Evolutionary conservation across 2,329 filamentous ascomycete species (phyloP), one percentile per base, ranked within the genome.

Genomic region (Fusarium sp.): DNA sequence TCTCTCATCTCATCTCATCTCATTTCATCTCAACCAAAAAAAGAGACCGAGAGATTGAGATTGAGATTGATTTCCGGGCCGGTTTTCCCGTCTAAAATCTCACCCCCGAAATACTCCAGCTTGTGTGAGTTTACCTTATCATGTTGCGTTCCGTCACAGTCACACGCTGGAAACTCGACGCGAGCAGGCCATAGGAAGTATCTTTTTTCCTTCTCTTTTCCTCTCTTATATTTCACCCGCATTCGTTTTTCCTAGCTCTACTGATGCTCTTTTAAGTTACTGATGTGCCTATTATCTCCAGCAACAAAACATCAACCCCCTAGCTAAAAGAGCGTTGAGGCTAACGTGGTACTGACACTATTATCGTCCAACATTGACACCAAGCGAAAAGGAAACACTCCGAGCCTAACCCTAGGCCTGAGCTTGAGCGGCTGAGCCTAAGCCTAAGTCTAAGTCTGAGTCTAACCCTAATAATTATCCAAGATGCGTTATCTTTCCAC

Each of bases 51-150:
- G 19, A 39, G 41, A 35, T 57, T 41, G 56, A 45, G 44, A 46
- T 64, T 73, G 27, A 30, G 27, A 13, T 64, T 73, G 68, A 60
- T 71, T 66, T 48, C 60, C 70, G 60, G 62, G 43, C 56, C 56
- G 62, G 61, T 53, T 47, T 62, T 51, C 55, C 60, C 17, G 8
- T 37, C 59, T 54, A 56, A 58, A 69, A 58, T 54, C 62, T 57
- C 51, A 54, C 51, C 47, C 59, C 51, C 57, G 39, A 20, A 14
- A 23, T 17, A 37, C 19, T 23, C 14, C 54, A 68, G 43, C 39
- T 37, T 37, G 20, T 14, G 23, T 7, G 23, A 30, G 11, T 15
- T 55, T 23, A 30, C 63, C 63, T 48, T 53, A 54, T 58, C 40
- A 23, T 33, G 43, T 43, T 56, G 43, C 50, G 22, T 27, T 46